Conservation (phyloP, 73 alveolate genomes). For the Paramecium primaurelia region DNA sequence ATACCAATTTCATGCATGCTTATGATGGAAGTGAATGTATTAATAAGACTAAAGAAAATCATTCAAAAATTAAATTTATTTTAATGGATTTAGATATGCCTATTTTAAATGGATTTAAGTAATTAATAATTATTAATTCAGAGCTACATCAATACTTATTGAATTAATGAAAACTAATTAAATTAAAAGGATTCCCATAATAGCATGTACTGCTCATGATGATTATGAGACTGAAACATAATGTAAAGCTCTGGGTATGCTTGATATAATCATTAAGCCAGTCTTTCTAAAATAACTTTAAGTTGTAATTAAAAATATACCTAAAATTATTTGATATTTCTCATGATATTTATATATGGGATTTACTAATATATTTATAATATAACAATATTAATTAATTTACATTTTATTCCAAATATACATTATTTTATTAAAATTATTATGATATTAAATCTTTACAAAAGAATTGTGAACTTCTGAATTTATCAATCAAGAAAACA, state of each 20-base stretch:
- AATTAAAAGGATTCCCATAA: background rate
- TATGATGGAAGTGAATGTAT: conserved; percentile 19
- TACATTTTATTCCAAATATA: too few relatives aligned
- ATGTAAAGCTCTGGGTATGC: background rate
- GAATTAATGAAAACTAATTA: background rate
- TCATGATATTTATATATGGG: background rate
- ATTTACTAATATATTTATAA: background rate
- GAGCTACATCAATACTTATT: background rate
- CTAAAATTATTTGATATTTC: background rate
- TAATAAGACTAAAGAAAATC: background rate
- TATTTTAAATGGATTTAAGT: background rate
- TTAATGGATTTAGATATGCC: conserved; percentile 51
- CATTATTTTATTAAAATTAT: too few relatives aligned
- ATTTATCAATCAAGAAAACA: background rate
- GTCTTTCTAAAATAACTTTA: background rate
- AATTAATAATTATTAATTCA: background rate
- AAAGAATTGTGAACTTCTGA: background rate
- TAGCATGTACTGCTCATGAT: conserved; percentile 50
- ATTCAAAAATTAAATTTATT: background rate
- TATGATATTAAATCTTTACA: too few relatives aligned
- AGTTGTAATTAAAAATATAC: background rate
- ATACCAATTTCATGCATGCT: background rate
- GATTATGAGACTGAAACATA: background rate
- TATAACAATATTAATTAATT: background rate
- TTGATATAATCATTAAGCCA: background rate